These are phyloP conservation scores for Pyrus hybrid DNA, from an alignment of 331 rosid species.

Conservation along the genomic window DNA sequence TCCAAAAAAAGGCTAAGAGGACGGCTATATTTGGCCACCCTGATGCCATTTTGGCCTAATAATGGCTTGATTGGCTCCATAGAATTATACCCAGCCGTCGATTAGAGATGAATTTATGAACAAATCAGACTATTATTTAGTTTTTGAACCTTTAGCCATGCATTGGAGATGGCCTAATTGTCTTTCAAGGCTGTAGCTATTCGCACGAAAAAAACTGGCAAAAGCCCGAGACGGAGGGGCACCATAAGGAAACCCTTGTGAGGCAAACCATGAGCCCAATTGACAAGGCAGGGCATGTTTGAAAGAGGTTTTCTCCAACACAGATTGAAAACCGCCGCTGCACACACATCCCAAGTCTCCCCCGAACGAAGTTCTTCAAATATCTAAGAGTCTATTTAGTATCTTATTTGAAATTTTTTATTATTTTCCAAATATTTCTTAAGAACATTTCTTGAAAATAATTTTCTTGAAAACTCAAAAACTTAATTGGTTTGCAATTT, in stretches of 20 bases:
- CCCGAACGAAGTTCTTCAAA: background rate
- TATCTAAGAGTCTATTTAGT: too few species aligned
- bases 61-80: too few species aligned
- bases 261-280: background rate
- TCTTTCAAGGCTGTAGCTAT: background rate
- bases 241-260: background rate
- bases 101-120: fast-evolving
- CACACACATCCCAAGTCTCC: background rate
- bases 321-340: background rate
- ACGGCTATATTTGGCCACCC: fast-evolving
- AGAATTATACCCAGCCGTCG: too few species aligned
- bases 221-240: too few species aligned
- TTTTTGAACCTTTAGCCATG: too few species aligned
- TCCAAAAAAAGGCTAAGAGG: fast-evolving
- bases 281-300: background rate
- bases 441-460: too few species aligned
- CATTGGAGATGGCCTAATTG: background rate
- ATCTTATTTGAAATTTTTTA: too few species aligned
- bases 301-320: background rate
- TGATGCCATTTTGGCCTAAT: too few species aligned
- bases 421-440: too few species aligned
- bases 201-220: background rate
- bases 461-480: too few species aligned
- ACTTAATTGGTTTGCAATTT: too few species aligned
- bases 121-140: fast-evolving